A percentile compares a stretch with the other conserved stretches of the same genome.
Conservation (phyloP, 2,329 filamentous ascomycete genomes). For the Ophiocordyceps camponoti-floridani region DNA sequence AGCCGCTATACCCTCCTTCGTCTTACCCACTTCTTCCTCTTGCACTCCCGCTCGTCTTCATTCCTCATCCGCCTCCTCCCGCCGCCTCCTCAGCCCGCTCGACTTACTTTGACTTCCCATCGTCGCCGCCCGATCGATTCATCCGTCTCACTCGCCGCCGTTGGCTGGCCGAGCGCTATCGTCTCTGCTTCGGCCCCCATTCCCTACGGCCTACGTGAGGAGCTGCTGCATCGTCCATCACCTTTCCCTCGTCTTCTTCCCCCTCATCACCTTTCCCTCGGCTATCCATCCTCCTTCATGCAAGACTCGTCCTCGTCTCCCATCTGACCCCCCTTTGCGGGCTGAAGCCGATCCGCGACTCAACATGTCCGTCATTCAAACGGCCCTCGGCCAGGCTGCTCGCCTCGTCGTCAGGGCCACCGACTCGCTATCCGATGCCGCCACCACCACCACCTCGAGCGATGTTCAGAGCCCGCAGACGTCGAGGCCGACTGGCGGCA, state of each 20-base stretch:
- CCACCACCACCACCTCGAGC: constrained; percentile 4
- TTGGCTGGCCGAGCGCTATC: not conserved
- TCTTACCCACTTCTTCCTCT: not conserved
- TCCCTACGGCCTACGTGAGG: no score
- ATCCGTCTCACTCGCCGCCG: not conserved
- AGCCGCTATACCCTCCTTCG: not conserved
- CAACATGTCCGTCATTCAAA: constrained; percentile 18
- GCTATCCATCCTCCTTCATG: not conserved
- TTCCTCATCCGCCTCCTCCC: not conserved
- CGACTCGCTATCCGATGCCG: constrained; percentile 1
- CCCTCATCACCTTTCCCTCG: not conserved
- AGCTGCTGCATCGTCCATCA: not conserved
- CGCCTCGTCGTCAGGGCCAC: constrained; percentile 16
- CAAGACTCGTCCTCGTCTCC: not conserved
- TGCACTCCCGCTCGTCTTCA: not conserved
- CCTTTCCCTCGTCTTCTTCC: not conserved
- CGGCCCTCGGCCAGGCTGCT: constrained; percentile 17
- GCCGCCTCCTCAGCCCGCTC: not conserved
- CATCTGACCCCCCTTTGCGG: not conserved
- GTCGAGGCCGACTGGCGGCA: constrained; percentile 3
- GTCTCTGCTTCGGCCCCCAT: not conserved
- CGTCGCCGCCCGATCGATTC: no score
- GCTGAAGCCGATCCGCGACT: not conserved
- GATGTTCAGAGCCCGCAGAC: constrained; percentile 3
- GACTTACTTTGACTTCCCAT: not conserved